Base-by-base conservation (phyloP, 768 basidiomycete genomes). In the Lyophyllum shimeji region DNA sequence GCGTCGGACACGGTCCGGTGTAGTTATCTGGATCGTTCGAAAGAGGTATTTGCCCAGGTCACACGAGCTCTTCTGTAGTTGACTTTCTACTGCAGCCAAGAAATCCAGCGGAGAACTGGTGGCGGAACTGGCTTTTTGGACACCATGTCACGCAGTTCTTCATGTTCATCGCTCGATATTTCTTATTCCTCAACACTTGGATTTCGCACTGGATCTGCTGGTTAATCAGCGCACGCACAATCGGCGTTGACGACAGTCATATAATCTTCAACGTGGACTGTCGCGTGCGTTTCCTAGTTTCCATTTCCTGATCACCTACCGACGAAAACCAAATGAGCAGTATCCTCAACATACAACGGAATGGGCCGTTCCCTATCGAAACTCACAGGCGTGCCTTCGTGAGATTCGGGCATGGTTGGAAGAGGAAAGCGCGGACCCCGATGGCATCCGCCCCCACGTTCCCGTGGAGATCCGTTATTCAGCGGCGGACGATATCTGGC, bases 291-390 rank as follows among this genome's bases (percentile, higher is more conserved):
- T 24, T 12, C 18, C 23, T 9, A 1, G 1, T 17, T 24, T 37
- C 21, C 3, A 12, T 17, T 39, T 0, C 17, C 21, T 40, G 27
- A 5, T 0, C 29, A 24, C 20, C 31, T 21, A n/a, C 42, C 39
- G 20, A 60, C 29, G 20, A 40, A 4, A 7, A 29, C 24, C n/a
- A 21, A 27, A 12, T 17, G 11, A 43, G 9, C 15, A 95, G 93
- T 93, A 88, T 71, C 86, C 85, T 1, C 95, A 98, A 71, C 88
- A 94, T 70, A 98, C 97, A 1, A 93, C 92, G 11, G 97, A 99
- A 72, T 96, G 94, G 87, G 92, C 93, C 4, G 80, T 99, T 34
- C 93, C 95, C 5, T 86, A 87, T 61, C 74, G 80, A 43, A 72
- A 83, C 50, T 81, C 93, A 2, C 72, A 73, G 52, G 75, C 79